Base-by-base conservation (phyloP, 352 stramenopile species). In the Phytophthora aleatoria region DNA sequence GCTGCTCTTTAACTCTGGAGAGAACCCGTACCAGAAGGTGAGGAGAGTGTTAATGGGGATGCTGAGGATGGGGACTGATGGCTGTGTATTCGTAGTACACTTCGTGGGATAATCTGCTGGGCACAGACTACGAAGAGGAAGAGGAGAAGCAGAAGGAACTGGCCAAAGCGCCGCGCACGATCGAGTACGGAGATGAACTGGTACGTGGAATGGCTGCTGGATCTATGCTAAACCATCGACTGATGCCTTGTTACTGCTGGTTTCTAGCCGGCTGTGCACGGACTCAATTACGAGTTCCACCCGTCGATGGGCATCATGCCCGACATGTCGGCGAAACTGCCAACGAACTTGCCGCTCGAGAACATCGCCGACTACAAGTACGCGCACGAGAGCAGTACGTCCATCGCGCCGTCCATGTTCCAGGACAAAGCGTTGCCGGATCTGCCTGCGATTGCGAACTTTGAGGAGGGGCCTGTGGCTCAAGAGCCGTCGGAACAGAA, bases 11-110 rank as follows among this genome's bases (percentile, higher is more conserved):
- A 96, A 96, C 57, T 96, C 87, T 9, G 84, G 83, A 20, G 83
- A 96, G 71, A 96, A 94, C 48, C 87, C 87, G 42, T 96, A 96
- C 64, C 85, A 96, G 61, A 91, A 92, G 75, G 87, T 94, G 52
- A 31, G 50, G 5, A 33, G 3, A 39, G 3, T 16, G 13, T 38
- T 49, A 31, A 24, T 9, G 3, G 20, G 20, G 16, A n/a, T 13
- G 1, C n/a, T 51, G 9, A 33, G 11, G 15, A 16, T 44, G 56
- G 41, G 9, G 15, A 59, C 39, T 70, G 43, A 50, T 47, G 33
- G 20, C 28, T 55, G 24, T 68, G 20, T 51, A 20, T 33, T 60
- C 20, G 15, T 54, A 95, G 87, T 96, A 96, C 73, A 91, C 85
- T 41, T 93, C 85, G 26, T 94, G 85, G 85, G 87, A 96, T 61